Conservation (phyloP, 2,329 filamentous ascomycete genomes). For the Fusarium verrucosum region DNA sequence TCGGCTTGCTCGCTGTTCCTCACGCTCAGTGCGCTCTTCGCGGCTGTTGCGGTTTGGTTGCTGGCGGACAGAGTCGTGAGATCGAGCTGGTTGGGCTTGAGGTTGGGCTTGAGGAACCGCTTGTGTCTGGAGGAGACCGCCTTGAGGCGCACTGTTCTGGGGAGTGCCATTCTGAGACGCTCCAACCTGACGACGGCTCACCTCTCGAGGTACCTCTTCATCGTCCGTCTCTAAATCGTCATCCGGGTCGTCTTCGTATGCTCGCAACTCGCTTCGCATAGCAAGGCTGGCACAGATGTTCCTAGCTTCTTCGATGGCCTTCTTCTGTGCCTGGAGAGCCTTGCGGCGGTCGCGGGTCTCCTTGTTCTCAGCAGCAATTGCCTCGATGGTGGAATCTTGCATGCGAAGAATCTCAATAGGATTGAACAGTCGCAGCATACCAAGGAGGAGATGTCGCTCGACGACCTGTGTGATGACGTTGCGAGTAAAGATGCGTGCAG, state of each 20-base stretch:
- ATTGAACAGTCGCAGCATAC: slow-evolving; percentile 63
- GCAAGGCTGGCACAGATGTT: slow-evolving; percentile 60
- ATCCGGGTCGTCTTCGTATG: slow-evolving; percentile 50
- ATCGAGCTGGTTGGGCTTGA: slow-evolving; percentile 17
- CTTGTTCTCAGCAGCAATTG: slow-evolving; percentile 63
- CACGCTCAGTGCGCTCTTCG: slow-evolving; percentile 36
- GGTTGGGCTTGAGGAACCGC: slow-evolving; percentile 20
- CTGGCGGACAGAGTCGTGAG: slow-evolving; percentile 37
- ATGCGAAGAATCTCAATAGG: slow-evolving; percentile 61
- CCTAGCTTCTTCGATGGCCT: slow-evolving; percentile 61
- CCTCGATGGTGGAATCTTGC: slow-evolving; percentile 56
- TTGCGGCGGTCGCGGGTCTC: slow-evolving; percentile 61
- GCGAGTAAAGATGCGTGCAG: slow-evolving; percentile 61
- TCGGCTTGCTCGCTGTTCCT: slow-evolving; percentile 36
- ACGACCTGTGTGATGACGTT: slow-evolving; percentile 64
- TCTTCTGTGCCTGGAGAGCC: slow-evolving; percentile 58
- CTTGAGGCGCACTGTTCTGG: slow-evolving; percentile 25
- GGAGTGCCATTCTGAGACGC: slow-evolving; percentile 26
- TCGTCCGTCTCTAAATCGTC: slow-evolving; percentile 47
- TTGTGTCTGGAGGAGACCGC: slow-evolving; percentile 30
- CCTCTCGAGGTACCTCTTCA: slow-evolving; percentile 37
- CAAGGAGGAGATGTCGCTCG: slow-evolving; percentile 61
- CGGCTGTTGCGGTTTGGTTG: slow-evolving; percentile 38
- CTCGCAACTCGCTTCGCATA: slow-evolving; percentile 61
- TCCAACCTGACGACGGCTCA: slow-evolving; percentile 31